A percentile compares a stretch with the other conserved stretches of the same genome.
phyloP scores from a whole-genome alignment of 2,329 filamentous ascomycete species.

The Ilyonectria destructans region DNA sequence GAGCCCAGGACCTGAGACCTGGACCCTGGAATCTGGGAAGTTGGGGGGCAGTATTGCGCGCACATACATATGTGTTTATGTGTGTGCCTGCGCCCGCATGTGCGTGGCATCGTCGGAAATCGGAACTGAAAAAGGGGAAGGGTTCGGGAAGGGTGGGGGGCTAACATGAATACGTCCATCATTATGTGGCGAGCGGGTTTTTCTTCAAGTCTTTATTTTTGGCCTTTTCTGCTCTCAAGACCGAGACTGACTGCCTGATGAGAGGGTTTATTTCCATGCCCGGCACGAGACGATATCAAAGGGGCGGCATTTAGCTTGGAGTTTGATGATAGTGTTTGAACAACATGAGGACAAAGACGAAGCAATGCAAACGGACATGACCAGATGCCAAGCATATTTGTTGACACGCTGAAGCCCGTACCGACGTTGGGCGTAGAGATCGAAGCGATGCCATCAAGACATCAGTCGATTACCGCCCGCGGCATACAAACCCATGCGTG shows the following conservation, averaged over 20 bases:
- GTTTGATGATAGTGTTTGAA: conserved; percentile 26
- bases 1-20: conserved; percentile 26
- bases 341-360: not conserved
- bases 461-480: conserved; percentile 7
- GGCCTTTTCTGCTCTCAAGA: conserved; percentile 34
- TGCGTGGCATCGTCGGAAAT: conserved; percentile 32
- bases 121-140: conserved; percentile 31
- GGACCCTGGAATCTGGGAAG: conserved; percentile 21
- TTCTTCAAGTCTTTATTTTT: conserved; percentile 29
- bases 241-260: conserved; percentile 12
- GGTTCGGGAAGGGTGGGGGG: conserved; percentile 38
- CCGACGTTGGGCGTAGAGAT: not conserved
- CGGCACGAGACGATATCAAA: conserved; percentile 7
- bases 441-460: not conserved
- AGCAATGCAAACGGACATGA: conserved; percentile 9
- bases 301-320: conserved; percentile 28
- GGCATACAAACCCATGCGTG: not conserved
- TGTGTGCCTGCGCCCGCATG: conserved; percentile 1
- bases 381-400: conserved; percentile 6
- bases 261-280: conserved; percentile 12
- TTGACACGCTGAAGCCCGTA: not conserved
- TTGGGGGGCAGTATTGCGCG: conserved; percentile 13
- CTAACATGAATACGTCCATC: conserved; percentile 31
- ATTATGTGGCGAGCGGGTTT: conserved; percentile 40
- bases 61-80: conserved; percentile 10